phyloP scores from a whole-genome alignment of 2,329 filamentous ascomycete species.

The Trichoderma lentiforme region DNA sequence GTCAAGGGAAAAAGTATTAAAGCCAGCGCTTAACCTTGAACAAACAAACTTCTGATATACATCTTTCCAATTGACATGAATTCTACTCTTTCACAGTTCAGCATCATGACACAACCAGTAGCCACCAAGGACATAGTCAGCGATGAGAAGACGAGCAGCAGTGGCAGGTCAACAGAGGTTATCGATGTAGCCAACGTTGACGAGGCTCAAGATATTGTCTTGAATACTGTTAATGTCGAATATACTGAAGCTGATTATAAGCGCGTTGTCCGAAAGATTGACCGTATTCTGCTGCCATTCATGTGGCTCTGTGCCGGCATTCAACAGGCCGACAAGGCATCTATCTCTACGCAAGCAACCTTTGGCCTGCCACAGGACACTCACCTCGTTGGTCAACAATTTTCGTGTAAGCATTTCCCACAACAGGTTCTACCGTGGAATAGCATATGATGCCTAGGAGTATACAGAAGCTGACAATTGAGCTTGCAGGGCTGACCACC shows the following conservation, averaged over 20 bases:
- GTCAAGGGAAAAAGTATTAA: not conserved
- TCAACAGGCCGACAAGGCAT: not conserved
- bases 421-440: not conserved
- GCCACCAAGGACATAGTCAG: not conserved
- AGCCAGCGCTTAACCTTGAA: not conserved
- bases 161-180: not conserved
- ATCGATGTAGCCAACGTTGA: not conserved
- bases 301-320: not conserved
- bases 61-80: not conserved
- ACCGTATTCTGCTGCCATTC: not conserved
- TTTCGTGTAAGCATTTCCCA: not conserved
- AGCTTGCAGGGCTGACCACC: not conserved
- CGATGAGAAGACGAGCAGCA: not conserved
- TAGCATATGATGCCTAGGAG: not conserved
- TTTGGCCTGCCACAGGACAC: not conserved
- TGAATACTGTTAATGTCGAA: not conserved
- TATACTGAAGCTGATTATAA: not conserved
- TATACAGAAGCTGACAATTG: not conserved
- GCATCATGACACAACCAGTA: not conserved
- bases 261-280: not conserved
- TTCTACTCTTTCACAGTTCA: not conserved
- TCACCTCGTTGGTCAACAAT: not conserved
- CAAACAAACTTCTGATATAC: not conserved
- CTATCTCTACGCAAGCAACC: not conserved
- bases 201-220: not conserved